phyloP scores from a whole-genome alignment of 2,329 filamentous ascomycete genomes.

The Verticillium nubilum region DNA sequence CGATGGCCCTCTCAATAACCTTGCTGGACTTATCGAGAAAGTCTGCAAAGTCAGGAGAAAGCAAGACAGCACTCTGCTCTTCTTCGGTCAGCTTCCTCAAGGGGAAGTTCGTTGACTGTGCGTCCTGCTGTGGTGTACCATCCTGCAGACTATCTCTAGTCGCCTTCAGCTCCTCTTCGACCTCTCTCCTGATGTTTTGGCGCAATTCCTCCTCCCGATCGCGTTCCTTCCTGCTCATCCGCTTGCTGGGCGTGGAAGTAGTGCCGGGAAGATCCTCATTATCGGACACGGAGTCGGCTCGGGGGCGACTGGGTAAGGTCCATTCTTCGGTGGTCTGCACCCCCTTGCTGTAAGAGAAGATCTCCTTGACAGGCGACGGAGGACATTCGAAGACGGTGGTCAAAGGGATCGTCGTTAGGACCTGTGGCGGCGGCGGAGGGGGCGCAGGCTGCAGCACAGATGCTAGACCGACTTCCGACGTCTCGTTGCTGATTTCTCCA shows the following conservation, averaged over 20 bases:
- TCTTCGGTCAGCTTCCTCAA: conserved; percentile 74
- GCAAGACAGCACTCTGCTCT: conserved; percentile 84
- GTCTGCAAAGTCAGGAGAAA: conserved; percentile 87
- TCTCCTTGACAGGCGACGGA: conserved; percentile 70
- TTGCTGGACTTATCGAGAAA: conserved; percentile 96
- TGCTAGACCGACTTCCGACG: conserved; percentile 53
- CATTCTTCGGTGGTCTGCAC: conserved; percentile 85
- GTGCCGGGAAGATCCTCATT: conserved; percentile 52
- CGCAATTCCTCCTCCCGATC: conserved; percentile 87
- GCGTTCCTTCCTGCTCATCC: conserved; percentile 70
- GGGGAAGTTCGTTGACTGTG: conserved; percentile 58
- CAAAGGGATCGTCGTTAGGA: conserved; percentile 66
- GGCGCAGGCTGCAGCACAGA: conserved; percentile 27
- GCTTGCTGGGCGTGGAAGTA: conserved; percentile 61
- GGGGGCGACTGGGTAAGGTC: conserved; percentile 48
- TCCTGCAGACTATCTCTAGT: conserved; percentile 56
- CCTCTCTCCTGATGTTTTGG: conserved; percentile 76
- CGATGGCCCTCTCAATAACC: conserved; percentile 90
- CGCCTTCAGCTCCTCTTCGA: conserved; percentile 85
- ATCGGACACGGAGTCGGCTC: conserved; percentile 56
- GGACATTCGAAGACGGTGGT: conserved; percentile 77
- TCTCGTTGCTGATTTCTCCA: conserved; percentile 73
- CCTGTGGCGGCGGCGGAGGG: conserved; percentile 49
- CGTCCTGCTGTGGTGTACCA: conserved; percentile 37
- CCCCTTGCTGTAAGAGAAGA: conserved; percentile 95